phyloP scores from a whole-genome alignment of 2,329 filamentous ascomycete genomes.

The Sclerotinia minor region DNA sequence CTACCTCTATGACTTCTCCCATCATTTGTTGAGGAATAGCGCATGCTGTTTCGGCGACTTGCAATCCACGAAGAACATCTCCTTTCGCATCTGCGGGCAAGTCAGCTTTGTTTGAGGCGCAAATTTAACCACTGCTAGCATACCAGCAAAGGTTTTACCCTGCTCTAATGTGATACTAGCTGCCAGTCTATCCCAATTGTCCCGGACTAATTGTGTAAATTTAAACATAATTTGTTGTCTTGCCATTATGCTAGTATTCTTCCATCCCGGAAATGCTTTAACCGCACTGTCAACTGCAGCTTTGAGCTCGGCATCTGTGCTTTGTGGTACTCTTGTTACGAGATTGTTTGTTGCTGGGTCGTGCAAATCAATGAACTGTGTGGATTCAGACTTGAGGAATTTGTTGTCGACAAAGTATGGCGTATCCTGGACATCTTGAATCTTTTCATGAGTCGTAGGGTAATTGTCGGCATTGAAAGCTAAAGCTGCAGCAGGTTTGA shows the following conservation, averaged over 20 bases:
- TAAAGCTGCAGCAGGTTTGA: slow-evolving; percentile 54
- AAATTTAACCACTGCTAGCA: slow-evolving; percentile 1
- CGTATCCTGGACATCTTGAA: slow-evolving; percentile 66
- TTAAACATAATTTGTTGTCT: slow-evolving; percentile 88
- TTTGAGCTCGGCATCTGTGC: slow-evolving; percentile 73
- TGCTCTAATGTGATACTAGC: slow-evolving; percentile 86
- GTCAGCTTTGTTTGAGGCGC: slow-evolving; percentile 7
- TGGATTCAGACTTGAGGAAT: slow-evolving; percentile 66
- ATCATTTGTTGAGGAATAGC: slow-evolving; percentile 79
- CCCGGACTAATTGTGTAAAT: slow-evolving; percentile 74
- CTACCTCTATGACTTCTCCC: slow-evolving; percentile 80
- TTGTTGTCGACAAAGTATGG: slow-evolving; percentile 82
- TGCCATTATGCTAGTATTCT: slow-evolving; percentile 67
- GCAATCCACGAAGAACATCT: slow-evolving; percentile 77
- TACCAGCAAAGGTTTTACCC: slow-evolving; percentile 75
- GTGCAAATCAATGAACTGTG: slow-evolving; percentile 75
- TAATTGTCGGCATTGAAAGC: slow-evolving; percentile 60
- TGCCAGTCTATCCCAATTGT: slow-evolving; percentile 82
- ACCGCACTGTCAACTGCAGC: slow-evolving; percentile 73
- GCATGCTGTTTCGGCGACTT: slow-evolving; percentile 82
- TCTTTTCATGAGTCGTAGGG: slow-evolving; percentile 71
- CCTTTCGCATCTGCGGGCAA: slow-evolving; percentile 64
- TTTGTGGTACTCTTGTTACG: slow-evolving; percentile 79
- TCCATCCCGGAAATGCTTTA: slow-evolving; percentile 75
- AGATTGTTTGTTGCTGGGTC: slow-evolving; percentile 86